Evolutionary conservation across 768 basidiomycete genomes (phyloP).

Genomic region (Cystobasidium tubakii): DNA sequence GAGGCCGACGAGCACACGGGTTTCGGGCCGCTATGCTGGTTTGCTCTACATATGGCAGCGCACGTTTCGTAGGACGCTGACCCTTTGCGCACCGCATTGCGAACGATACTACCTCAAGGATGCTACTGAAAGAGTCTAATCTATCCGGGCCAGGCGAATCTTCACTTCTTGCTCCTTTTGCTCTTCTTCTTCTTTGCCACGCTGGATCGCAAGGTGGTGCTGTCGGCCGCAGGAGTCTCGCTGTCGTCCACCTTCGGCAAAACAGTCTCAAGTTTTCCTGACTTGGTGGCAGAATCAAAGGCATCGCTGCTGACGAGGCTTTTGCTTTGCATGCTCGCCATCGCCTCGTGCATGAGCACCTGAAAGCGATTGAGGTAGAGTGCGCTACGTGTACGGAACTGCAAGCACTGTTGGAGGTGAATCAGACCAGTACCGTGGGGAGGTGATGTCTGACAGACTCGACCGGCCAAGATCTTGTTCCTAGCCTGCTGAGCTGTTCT

Average conservation of each 20-base stretch:
- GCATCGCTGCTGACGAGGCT: not conserved
- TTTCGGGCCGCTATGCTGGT: too few species aligned
- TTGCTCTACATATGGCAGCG: too few species aligned
- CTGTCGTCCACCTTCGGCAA: not conserved
- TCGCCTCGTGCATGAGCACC: conserved; percentile 55
- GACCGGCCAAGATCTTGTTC: too few species aligned
- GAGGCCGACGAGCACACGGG: not conserved
- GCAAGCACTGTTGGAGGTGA: conserved; percentile 77
- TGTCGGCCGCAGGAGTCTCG: not conserved
- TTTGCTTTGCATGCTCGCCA: not conserved
- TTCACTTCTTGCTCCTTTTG: conserved; percentile 8
- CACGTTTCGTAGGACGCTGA: too few species aligned
- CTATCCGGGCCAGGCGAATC: too few species aligned
- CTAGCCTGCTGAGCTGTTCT: too few species aligned
- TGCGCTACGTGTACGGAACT: conserved; percentile 90
- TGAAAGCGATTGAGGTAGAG: conserved; percentile 96
- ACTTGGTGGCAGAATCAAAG: not conserved
- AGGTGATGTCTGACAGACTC: too few species aligned
- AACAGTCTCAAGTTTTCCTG: not conserved
- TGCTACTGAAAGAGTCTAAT: too few species aligned
- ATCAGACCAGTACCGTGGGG: not conserved
- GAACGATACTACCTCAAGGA: too few species aligned
- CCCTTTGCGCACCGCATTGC: too few species aligned
- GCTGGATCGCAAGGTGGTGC: not conserved
- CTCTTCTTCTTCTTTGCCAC: conserved; percentile 24